A percentile compares a stretch with the other conserved stretches of the same genome.
These are phyloP conservation scores for Oryza officinalis DNA, from an alignment of 176 grass and related monocot genomes.

Conservation along the genomic window DNA sequence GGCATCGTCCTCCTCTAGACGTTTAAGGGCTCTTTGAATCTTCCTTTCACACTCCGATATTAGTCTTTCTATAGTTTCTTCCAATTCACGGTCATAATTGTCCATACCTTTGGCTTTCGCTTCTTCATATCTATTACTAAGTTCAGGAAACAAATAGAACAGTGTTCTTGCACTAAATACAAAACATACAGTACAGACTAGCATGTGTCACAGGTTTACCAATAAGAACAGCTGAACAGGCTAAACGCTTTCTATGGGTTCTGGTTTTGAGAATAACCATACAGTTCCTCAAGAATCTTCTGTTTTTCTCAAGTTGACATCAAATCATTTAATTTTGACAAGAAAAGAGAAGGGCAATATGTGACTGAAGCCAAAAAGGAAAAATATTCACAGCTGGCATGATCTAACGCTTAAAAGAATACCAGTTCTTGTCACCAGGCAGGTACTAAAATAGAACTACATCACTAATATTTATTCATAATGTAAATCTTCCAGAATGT, in stretches of 20 bases:
- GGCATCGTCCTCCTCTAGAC: conserved; percentile 83
- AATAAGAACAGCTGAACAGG: not conserved
- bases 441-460: not conserved
- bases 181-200: conserved; percentile 5
- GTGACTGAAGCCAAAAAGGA: not conserved
- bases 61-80: conserved; percentile 88
- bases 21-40: conserved; percentile 92
- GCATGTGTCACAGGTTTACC: not conserved
- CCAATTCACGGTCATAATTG: conserved; percentile 83
- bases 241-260: not conserved
- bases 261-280: not conserved
- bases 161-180: not conserved
- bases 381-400: not conserved
- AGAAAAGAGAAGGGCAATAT: not conserved
- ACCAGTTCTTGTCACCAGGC: not conserved
- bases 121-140: conserved; percentile 83
- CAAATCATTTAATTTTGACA: not conserved
- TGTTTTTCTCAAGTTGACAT: conserved; percentile 2
- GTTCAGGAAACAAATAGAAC: conserved; percentile 57
- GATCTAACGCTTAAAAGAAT: conserved; percentile 4
- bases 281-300: not conserved
- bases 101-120: conserved; percentile 77
- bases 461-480: not conserved
- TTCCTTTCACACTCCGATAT: conserved; percentile 98
- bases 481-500: not conserved